These are phyloP conservation scores for Camellia granthamiana DNA, from an alignment of 148 eudicot species.

Conservation along the genomic window DNA sequence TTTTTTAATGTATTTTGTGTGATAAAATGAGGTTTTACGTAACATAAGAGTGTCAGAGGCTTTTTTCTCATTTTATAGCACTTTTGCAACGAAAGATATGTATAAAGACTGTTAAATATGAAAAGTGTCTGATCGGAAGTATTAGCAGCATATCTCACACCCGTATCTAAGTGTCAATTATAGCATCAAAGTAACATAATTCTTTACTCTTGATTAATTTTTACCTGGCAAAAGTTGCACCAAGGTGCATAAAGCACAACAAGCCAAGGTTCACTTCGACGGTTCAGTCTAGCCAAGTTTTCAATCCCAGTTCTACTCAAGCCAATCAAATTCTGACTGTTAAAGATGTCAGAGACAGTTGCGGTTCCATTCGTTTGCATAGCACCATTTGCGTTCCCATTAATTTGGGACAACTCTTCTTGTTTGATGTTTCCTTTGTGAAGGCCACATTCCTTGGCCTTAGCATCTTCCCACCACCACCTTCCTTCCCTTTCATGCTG, in stretches of 20 bases:
- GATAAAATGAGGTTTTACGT: too few relatives aligned
- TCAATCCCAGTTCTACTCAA: constrained; percentile 13
- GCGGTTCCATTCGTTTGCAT: constrained; percentile 1
- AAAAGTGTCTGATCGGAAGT: too few relatives aligned
- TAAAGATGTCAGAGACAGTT: not conserved
- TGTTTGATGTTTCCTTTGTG: constrained; percentile 19
- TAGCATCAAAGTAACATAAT: too few relatives aligned
- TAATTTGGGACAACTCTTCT: not conserved
- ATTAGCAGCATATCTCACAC: too few relatives aligned
- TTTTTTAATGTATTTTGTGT: too few relatives aligned
- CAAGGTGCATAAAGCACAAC: constrained; percentile 23
- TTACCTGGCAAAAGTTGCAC: constrained; percentile 22
- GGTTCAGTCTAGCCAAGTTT: not conserved
- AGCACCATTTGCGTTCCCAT: constrained; percentile 5
- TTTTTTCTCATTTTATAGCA: too few relatives aligned
- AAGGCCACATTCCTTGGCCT: constrained; percentile 20
- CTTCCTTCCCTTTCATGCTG: constrained; percentile 23
- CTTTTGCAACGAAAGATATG: too few relatives aligned
- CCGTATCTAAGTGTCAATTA: too few relatives aligned
- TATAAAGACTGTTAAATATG: too few relatives aligned
- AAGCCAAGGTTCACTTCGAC: constrained; percentile 15
- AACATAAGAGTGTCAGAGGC: too few relatives aligned
- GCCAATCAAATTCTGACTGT: constrained; percentile 11
- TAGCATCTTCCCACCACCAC: constrained; percentile 24
- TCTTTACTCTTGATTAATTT: not conserved